Base-by-base conservation (phyloP, 2,329 filamentous ascomycete species). In the Calcarisporium arbuscula region DNA sequence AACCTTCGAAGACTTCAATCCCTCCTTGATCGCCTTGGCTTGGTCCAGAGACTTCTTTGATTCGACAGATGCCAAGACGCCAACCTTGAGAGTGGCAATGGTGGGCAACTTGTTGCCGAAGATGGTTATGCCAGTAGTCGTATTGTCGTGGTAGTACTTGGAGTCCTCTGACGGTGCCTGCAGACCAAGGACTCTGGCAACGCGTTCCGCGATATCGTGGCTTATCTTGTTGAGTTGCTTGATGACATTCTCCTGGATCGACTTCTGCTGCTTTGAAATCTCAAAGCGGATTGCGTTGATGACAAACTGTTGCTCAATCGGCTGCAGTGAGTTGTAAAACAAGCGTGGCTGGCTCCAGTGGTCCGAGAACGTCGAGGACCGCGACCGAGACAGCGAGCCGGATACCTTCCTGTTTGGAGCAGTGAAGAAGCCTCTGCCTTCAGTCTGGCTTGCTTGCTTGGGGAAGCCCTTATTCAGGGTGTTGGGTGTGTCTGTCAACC, bases 221-320 rank as follows among this genome's bases (percentile, higher is more conserved):
- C 69, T 74, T 47, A 86, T 64, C 28, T 68, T 70, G 64, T 86
- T 87, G 9, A 87, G 68, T 51, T 86, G 81, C 12, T 62, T 61
- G 27, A 87, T 65, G 2, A 83, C 75, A 43, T 84, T 85, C 44
- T 72, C 57, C 57, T 77, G 77, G 12, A 86, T 74, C 2, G 67
- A 49, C 0, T 74, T 78, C 45, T 66, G 61, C 21, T 86, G 47
- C 11, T 82, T 70, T 16, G 75, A 69, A 0, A 69, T 71, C 60
- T 87, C 82, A 54, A 86, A 85, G 19, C 82, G 77, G 35, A 86
- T 76, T 1, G 80, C 81, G 53, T 86, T 81, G 60, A 86, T 68
- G 25, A 86, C 56, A 50, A 84, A 80, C 50, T 86, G 81, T 53
- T 84, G 74, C 58, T 86, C 82, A 0, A 68, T 66, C 2, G 70